phyloP scores from a whole-genome alignment of 1,284 basidiomycete species.

The Cutaneotrichosporon cutaneum region DNA sequence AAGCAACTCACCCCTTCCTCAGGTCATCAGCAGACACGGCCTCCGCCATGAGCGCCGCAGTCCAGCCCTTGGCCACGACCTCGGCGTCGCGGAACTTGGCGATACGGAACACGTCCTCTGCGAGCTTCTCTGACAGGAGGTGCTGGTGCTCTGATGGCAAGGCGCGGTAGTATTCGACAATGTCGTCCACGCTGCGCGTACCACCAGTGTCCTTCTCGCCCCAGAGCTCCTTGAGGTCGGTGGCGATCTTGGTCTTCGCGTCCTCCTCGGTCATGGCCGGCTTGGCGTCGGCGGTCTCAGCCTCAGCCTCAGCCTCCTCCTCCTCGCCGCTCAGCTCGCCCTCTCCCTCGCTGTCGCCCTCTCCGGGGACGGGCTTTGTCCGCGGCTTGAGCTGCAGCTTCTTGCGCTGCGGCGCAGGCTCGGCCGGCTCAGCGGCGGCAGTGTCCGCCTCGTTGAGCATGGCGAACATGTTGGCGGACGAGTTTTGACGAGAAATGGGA shows the following conservation, averaged over 20 bases:
- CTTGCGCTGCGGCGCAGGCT: constrained; percentile 64
- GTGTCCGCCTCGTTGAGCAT: constrained; percentile 64
- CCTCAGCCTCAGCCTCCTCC: constrained; percentile 58
- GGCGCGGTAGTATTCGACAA: constrained; percentile 69
- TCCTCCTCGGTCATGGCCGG: constrained; percentile 67
- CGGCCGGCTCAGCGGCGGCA: constrained; percentile 40
- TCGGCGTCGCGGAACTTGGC: constrained; percentile 80
- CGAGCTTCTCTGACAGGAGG: constrained; percentile 71
- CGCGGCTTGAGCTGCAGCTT: constrained; percentile 69
- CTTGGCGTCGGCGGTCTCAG: constrained; percentile 60
- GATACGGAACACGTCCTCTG: constrained; percentile 84
- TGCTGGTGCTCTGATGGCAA: constrained; percentile 53
- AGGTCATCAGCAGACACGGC: constrained; percentile 60
- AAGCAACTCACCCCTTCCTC: constrained; percentile 56
- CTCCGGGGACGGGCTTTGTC: constrained; percentile 57
- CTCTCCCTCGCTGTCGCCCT: constrained; percentile 17
- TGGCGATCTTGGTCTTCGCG: constrained; percentile 70
- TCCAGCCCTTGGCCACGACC: constrained; percentile 62
- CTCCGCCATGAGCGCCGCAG: constrained; percentile 60
- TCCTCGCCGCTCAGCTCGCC: constrained; percentile 56
- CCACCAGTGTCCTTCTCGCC: constrained; percentile 52
- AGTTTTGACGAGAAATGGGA: constrained; percentile 72
- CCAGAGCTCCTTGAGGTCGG: constrained; percentile 57
- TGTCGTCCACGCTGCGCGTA: constrained; percentile 49
- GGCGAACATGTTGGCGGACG: constrained; percentile 81